Evolutionary conservation across 768 basidiomycete genomes (phyloP), one percentile per base, ranked within the genome.

Genomic region (Clathrus columnatus): DNA sequence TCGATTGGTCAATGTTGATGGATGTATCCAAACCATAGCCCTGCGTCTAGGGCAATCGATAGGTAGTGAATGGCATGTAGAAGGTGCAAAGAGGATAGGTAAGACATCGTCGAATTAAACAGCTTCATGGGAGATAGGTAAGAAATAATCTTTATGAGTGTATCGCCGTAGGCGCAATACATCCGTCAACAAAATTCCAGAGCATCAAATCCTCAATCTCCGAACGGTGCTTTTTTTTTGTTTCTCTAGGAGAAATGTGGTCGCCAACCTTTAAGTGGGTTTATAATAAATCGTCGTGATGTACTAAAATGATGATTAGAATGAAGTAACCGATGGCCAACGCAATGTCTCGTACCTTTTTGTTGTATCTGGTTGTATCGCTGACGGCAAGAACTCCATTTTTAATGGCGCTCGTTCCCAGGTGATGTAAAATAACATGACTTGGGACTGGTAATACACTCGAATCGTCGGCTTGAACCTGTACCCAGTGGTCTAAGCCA

Each of bases 301-400:
- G 74, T 85, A 91, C 87, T 90, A 64, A 27, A 55, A 59, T 28
- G 58, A 58, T 21, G 56, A 32, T 20, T 14, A 51, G 51, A 36
- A 50, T 50, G 59, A 28, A 8, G 7, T 21, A 46, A 48, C 23
- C 11, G 20, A 4, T 32, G 47, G 18, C 2, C 14, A 5, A 21
- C 5, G n/a, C 28, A 10, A 29, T 24, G 4, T 4, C 20, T 69
- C 74, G 17, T 64, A 91, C 91, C 85, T 95, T 98, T 73, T 87
- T 82, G 70, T 83, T 75, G 73, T 96, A 97, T 65, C 94, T 74
- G 50, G 85, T 92, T 56, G 94, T 98, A 57, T 83, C 91, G 24
- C 85, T 93, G 5, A 97, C 92, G 36, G 92, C 93, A 48, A 97
- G 69, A 46, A 95, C 91, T 6, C 91, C 93, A 67, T 93, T 93